These are phyloP conservation scores for Zizania palustris DNA, from an alignment of 202 grass and related monocot species.

Conservation along the genomic window DNA sequence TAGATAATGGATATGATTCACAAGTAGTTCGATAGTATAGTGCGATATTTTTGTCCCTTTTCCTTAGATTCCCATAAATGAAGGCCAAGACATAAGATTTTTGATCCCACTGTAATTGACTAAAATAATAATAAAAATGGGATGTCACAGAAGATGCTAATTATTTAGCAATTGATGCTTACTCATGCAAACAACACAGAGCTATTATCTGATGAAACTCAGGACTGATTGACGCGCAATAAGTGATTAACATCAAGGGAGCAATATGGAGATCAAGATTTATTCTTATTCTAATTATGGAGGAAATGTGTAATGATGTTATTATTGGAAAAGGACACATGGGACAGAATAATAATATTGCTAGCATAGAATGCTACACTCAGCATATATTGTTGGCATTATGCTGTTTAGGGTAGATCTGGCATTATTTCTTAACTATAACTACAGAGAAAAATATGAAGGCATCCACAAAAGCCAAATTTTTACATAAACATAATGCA, in stretches of 20 bases:
- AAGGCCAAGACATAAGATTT: neutral
- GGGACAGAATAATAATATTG: neutral
- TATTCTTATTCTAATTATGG: neutral
- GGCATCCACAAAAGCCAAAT: constrained; percentile 16
- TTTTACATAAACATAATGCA: constrained; percentile 15
- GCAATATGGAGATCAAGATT: neutral
- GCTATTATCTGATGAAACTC: neutral
- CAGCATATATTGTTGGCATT: neutral
- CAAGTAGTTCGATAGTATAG: neutral
- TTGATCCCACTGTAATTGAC: neutral
- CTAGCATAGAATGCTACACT: neutral
- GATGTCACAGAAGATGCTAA: constrained; percentile 10
- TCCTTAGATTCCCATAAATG: neutral
- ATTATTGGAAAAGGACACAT: constrained; percentile 2
- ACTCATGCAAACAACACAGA: neutral
- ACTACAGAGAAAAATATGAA: neutral
- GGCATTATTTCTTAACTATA: constrained; percentile 4
- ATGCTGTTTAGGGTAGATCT: constrained; percentile 32
- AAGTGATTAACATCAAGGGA: neutral
- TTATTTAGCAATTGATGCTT: neutral
- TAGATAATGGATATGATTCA: neutral
- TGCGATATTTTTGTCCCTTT: constrained; percentile 1
- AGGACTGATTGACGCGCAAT: neutral
- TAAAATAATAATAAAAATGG: neutral
- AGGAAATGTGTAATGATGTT: neutral